Evolutionary conservation across 305 asterid genomes (phyloP).

Genomic region (Striga hermonthica): DNA sequence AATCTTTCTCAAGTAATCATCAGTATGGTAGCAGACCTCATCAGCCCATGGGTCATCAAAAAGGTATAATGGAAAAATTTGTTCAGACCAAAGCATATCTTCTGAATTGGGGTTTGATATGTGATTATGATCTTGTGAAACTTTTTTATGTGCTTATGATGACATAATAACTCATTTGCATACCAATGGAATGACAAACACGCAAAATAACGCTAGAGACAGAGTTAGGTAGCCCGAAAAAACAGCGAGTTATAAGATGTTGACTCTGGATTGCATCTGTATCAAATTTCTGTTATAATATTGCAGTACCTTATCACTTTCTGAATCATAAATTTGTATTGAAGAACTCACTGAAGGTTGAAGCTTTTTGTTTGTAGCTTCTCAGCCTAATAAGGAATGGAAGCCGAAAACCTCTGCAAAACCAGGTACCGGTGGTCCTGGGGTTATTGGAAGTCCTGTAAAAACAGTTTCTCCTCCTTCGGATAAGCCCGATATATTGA

Average conservation of each 20-base stretch:
- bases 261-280: constrained; percentile 11
- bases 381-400: constrained; percentile 91
- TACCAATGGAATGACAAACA: not conserved
- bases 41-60: constrained; percentile 69
- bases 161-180: too few species aligned
- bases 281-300: not conserved
- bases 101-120: not conserved
- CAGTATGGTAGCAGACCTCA: constrained; percentile 57
- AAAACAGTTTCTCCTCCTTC: constrained; percentile 51
- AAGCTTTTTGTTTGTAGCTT: constrained; percentile 41
- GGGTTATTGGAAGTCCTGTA: constrained; percentile 56
- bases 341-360: constrained; percentile 31
- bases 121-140: not conserved
- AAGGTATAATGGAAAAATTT: constrained; percentile 56
- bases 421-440: constrained; percentile 48
- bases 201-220: not conserved
- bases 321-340: constrained; percentile 1
- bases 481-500: constrained; percentile 36
- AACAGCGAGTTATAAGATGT: not conserved
- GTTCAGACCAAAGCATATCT: not conserved
- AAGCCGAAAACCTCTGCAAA: constrained; percentile 80
- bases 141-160: too few species aligned
- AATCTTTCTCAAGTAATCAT: constrained; percentile 50
- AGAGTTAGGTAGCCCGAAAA: not conserved
- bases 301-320: not conserved